phyloP scores from a whole-genome alignment of 805 yeast species.

The Pichia membranifaciens region DNA sequence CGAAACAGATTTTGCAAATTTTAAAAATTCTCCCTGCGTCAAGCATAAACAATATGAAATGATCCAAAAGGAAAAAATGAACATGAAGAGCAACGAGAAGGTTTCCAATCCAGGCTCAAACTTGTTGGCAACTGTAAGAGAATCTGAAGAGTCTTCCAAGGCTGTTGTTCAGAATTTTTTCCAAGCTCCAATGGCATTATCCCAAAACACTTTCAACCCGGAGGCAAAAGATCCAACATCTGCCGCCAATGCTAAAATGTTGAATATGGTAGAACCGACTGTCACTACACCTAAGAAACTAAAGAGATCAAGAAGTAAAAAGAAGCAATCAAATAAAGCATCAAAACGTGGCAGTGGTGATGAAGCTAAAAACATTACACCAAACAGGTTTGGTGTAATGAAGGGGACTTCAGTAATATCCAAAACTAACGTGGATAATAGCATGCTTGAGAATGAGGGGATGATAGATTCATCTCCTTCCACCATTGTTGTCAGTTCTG shows the following conservation, averaged over 20 bases:
- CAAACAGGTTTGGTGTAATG: no score
- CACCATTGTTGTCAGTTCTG: constrained; percentile 27
- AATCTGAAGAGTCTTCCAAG: no score
- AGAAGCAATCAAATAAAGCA: no score
- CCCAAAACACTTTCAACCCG: no score
- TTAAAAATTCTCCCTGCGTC: constrained; percentile 5
- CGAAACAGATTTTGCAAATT: background rate
- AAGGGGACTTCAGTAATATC: no score
- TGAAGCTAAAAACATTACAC: no score
- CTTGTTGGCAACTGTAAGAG: background rate
- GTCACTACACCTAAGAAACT: background rate
- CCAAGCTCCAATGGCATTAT: no score
- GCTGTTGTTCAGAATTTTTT: no score
- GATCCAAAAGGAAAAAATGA: background rate
- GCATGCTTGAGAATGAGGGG: background rate
- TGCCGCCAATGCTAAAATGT: background rate
- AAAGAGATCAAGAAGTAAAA: no score
- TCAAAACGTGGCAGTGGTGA: no score
- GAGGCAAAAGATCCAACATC: no score
- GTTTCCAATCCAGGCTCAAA: background rate
- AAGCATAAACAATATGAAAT: background rate
- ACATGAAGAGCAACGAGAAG: background rate
- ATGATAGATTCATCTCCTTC: constrained; percentile 30
- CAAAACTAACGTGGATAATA: no score
- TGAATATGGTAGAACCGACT: constrained; percentile 1